Evolutionary conservation across 208 protist genomes (phyloP), one percentile per base, ranked within the genome.

Genomic region (Leishmania guyanensis): DNA sequence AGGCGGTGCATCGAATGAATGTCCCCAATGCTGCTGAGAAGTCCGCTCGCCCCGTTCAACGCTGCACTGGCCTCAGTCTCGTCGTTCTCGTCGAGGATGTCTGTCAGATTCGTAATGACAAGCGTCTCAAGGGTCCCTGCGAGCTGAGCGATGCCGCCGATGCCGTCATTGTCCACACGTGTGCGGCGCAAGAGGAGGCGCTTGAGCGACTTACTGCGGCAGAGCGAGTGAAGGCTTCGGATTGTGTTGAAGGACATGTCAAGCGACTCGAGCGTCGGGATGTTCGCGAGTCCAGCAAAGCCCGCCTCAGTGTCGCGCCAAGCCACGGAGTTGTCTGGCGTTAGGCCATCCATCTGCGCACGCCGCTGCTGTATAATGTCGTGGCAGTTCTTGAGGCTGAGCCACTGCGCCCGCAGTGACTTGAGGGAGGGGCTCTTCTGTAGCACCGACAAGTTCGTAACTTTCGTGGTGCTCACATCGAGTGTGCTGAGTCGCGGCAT

Each of bases 191-290:
- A 73, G 46, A 90, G 69, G 17, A 95, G 81, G 58, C 85, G 87
- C 66, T 89, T 89, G 22, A 95, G 81, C 5, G 92, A 93, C 76
- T 84, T 89, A 83, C 89, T 92, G 36, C 56, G n/a, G 77, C 89
- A 93, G 43, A 95, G 78, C 0, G 86, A 88, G 70, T 89, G 84
- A 12, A 95, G 72, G 81, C 84, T 91, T 60, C 84, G 86, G 65
- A 95, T 84, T 5, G 85, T 77, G 80, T 89, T 91, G 84, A 90
- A 92, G 65, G 89, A 93, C 20, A 95, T 82, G 84, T 95, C 92
- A 4, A 95, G 39, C 43, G 84, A 84, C 69, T 92, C 87, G 26
- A 95, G 87, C 33, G 92, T 95, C 26, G 86, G 82, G 56, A 95
- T 93, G 26, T 78, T 82, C 33, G 92, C 92, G 51, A 95, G 81